Conservation (phyloP, 441 rosid species). For the Gossypium schwendimanii region DNA sequence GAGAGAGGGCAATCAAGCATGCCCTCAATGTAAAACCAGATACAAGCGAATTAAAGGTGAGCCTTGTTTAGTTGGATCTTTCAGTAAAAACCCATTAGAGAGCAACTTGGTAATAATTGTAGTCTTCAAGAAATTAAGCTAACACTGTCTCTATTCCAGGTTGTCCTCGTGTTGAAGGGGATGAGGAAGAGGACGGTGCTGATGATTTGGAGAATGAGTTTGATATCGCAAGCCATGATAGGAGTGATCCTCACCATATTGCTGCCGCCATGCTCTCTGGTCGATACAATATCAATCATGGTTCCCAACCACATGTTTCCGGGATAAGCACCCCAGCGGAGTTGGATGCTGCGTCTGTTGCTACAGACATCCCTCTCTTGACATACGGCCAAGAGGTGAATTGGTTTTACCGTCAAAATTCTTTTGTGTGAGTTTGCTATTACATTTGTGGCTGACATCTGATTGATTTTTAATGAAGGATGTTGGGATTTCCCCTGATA, state of each 20-base stretch:
- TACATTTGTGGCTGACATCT: conserved; percentile 12
- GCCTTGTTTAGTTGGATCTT: background rate
- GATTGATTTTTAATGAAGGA: conserved; percentile 31
- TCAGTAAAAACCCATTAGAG: background rate
- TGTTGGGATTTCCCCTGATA: conserved; percentile 47
- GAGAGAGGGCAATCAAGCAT: conserved; percentile 74
- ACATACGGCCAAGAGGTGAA: conserved; percentile 59
- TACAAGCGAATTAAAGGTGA: conserved; percentile 71
- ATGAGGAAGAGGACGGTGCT: conserved; percentile 69
- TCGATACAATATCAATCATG: conserved; percentile 36
- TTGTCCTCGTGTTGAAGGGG: conserved; percentile 73
- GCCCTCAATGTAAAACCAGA: conserved; percentile 83
- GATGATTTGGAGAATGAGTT: conserved; percentile 76
- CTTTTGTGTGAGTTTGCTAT: background rate
- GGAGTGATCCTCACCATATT: conserved; percentile 34
- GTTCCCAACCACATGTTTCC: conserved; percentile 26
- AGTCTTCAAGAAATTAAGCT: background rate
- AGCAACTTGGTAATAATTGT: background rate
- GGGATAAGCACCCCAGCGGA: conserved; percentile 40
- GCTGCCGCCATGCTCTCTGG: conserved; percentile 45
- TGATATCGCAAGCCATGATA: conserved; percentile 32
- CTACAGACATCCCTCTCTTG: conserved; percentile 46
- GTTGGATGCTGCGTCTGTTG: conserved; percentile 36
- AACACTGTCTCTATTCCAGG: conserved; percentile 32
- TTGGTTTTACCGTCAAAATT: conserved; percentile 5